Base-by-base conservation (phyloP, 2,329 filamentous ascomycete genomes). In the Emydomyces testavorans region DNA sequence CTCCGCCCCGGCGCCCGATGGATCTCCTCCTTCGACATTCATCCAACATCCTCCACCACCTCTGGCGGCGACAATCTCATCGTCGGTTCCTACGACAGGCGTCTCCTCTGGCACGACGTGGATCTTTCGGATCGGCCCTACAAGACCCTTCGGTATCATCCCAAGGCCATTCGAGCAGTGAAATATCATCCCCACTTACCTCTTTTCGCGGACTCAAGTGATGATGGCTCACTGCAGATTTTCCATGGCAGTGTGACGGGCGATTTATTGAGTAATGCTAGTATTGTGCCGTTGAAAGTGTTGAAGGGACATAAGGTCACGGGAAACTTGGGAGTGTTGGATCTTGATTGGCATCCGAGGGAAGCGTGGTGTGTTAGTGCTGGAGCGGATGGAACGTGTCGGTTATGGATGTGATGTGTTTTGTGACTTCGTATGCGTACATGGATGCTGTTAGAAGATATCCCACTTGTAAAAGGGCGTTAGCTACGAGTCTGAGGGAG, bases 181-280 rank as follows among this genome's bases (percentile, higher is more conserved):
- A 82, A 79, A 57, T 98, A 85, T 68, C 93, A 98, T 67, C 80
- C 81, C 50, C 75, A 77, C 6, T 78, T 81, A 52, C 89, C 92
- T 15, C 74, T 98, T 29, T 96, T 98, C 60, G 92, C 89, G 0
- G 90, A 96, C 63, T 88, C 87, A 16, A 92, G 85, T 64, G 93
- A 98, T 63, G 92, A 98, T 64, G 92, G 92, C 23, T 87, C 83
- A 16, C 70, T 96, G 55, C 92, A 98, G 65, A 85, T 98, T 46
- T 96, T 96, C 78, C 90, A 96, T 64, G 90, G 88, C 49, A 94
- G 90, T 68, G 90, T 96, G 23, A 88, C 93, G 24, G 87, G 82
- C 52, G 92, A 98, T 64, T 73, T 94, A 63, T 86, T 98, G 78
- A 88, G 94, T 71, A 94, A 94, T 61, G 89, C 92, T 5, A 93